Percentiles rank a stretch among this genome's conserved stretches.
phyloP scores from a whole-genome alignment of 305 asterid genomes.

The Solanum hybrid region DNA sequence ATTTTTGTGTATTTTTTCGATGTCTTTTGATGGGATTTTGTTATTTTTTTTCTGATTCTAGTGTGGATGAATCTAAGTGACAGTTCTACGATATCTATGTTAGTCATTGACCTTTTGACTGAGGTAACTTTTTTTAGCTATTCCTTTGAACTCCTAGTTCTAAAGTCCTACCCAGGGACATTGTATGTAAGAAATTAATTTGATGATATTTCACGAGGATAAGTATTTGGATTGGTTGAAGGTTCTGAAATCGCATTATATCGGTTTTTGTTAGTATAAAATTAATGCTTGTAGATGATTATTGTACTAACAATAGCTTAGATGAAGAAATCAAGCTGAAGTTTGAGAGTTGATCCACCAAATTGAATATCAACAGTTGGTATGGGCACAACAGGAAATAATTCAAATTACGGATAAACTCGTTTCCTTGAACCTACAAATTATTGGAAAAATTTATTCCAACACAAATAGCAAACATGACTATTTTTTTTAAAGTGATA shows the following conservation, averaged over 20 bases:
- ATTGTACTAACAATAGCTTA: no score
- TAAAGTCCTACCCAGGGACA: background rate
- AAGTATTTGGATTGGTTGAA: background rate
- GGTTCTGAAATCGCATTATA: background rate
- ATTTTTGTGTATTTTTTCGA: background rate
- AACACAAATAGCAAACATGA: background rate
- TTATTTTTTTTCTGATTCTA: background rate
- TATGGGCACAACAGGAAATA: conserved; percentile 84
- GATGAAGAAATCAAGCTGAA: no score
- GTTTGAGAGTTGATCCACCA: no score
- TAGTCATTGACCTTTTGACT: background rate
- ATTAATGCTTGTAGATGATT: no score
- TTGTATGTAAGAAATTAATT: background rate
- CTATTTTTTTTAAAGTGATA: background rate
- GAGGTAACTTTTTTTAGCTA: background rate
- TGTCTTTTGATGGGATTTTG: background rate
- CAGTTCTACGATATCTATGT: background rate
- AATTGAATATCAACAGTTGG: conserved; percentile 18
- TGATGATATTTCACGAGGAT: background rate
- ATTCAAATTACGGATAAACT: conserved; percentile 75
- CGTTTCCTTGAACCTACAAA: background rate
- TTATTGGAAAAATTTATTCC: no score
- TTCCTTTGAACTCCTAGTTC: background rate
- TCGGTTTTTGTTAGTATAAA: no score
- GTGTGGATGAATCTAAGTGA: background rate